A percentile compares a stretch with the other conserved stretches of the same genome.
Evolutionary conservation across 306 rosid species (phyloP).

Genomic region (Sphenostylis stenocarpa): DNA sequence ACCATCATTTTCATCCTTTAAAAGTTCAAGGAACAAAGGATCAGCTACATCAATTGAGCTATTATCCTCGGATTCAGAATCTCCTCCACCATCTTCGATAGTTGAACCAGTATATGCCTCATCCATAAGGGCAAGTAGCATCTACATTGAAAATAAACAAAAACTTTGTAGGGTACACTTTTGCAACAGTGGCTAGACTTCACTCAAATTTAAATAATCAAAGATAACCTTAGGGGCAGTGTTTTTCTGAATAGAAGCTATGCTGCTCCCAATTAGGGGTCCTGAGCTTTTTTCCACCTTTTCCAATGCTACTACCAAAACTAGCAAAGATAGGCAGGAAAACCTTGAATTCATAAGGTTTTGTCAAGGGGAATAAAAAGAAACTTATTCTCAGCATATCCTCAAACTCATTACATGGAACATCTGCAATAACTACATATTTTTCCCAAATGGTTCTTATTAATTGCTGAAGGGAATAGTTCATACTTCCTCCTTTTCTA

Average conservation of each 20-base stretch:
- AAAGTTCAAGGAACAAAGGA: constrained; percentile 86
- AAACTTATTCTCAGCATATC: neutral
- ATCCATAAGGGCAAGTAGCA: constrained; percentile 98
- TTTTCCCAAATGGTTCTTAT: constrained; percentile 4
- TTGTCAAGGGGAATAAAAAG: constrained; percentile 6
- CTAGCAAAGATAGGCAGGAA: constrained; percentile 45
- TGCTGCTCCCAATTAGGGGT: constrained; percentile 82
- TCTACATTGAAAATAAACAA: constrained; percentile 47
- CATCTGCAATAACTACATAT: neutral
- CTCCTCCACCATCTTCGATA: constrained; percentile 90
- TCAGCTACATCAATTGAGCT: constrained; percentile 72
- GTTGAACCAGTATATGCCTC: constrained; percentile 98
- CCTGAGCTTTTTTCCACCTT: constrained; percentile 84
- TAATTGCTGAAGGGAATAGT: constrained; percentile 5
- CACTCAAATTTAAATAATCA: constrained; percentile 17
- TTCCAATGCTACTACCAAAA: constrained; percentile 91
- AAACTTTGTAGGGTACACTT: constrained; percentile 10
- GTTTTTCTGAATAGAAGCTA: constrained; percentile 94
- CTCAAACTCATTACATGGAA: constrained; percentile 4
- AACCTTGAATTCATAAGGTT: constrained; percentile 22
- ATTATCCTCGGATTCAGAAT: constrained; percentile 87
- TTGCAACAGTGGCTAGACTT: constrained; percentile 19
- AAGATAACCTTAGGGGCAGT: constrained; percentile 83
- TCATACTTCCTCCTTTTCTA: neutral
- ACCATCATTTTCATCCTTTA: constrained; percentile 99